Conservation (phyloP, 257 asterid genomes). For the Euphrasia confusa region DNA sequence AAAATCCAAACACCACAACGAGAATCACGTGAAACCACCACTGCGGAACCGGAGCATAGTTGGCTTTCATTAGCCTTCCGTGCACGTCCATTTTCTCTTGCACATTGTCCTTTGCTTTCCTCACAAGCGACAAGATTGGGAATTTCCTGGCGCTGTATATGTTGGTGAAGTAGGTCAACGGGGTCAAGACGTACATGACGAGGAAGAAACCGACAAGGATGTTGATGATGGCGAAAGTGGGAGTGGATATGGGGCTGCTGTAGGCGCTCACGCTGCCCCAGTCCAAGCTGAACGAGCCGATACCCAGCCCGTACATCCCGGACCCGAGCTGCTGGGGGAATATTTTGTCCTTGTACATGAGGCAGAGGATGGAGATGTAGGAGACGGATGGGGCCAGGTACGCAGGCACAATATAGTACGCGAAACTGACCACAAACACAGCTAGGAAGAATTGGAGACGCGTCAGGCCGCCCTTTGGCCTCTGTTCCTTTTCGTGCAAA, state of each 20-base stretch:
- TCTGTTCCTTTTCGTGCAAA: slow-evolving; percentile 50
- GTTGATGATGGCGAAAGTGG: slow-evolving; percentile 47
- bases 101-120: slow-evolving; percentile 29
- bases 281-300: slow-evolving; percentile 49
- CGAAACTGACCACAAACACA: slow-evolving; percentile 43
- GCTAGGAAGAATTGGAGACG: slow-evolving; percentile 54
- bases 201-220: slow-evolving; percentile 37
- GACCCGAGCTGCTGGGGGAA: slow-evolving; percentile 54
- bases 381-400: slow-evolving; percentile 43
- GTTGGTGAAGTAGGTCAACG: slow-evolving; percentile 43
- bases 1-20: slow-evolving; percentile 28
- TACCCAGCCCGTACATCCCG: slow-evolving; percentile 48
- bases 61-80: slow-evolving; percentile 55
- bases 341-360: slow-evolving; percentile 33
- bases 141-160: slow-evolving; percentile 41
- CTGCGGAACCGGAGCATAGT: slow-evolving; percentile 49
- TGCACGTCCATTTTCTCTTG: slow-evolving; percentile 49
- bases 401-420: slow-evolving; percentile 50
- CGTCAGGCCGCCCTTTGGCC: slow-evolving; percentile 45
- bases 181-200: slow-evolving; percentile 45
- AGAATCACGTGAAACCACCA: slow-evolving; percentile 66
- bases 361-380: slow-evolving; percentile 36
- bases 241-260: slow-evolving; percentile 51
- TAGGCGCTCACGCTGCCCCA: slow-evolving; percentile 44
- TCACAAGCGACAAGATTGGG: slow-evolving; percentile 27